Percentiles rank a stretch among this genome's conserved stretches.
Evolutionary conservation across 2,329 filamentous ascomycete species (phyloP).

Genomic region (Colletotrichum aenigma): DNA sequence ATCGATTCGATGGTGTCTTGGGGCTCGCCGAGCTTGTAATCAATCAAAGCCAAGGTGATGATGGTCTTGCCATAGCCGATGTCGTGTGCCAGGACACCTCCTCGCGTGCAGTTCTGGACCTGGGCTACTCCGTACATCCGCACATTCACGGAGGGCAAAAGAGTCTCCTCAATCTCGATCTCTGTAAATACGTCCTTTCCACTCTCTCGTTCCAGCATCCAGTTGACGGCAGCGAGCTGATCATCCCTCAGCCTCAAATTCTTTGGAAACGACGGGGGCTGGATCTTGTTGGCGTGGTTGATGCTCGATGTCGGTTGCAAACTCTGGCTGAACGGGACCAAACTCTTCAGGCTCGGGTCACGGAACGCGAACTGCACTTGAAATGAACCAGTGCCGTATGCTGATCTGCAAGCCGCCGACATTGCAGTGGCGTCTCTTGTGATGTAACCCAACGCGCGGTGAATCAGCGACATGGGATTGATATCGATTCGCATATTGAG

Average conservation of each 20-base stretch:
- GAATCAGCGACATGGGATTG: conserved; percentile 19
- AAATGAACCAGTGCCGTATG: background rate
- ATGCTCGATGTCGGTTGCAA: conserved; percentile 18
- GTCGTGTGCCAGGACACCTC: conserved; percentile 47
- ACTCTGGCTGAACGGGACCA: conserved; percentile 30
- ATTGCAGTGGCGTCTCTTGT: background rate
- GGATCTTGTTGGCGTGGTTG: background rate
- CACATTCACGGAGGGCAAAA: conserved; percentile 33
- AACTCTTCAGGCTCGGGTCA: conserved; percentile 14
- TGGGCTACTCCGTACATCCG: conserved; percentile 36
- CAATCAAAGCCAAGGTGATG: conserved; percentile 41
- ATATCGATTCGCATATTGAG: conserved; percentile 14
- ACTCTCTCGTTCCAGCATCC: conserved; percentile 29
- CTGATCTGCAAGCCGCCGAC: background rate
- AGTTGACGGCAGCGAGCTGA: conserved; percentile 24
- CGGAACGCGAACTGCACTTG: background rate
- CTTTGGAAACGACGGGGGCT: conserved; percentile 20
- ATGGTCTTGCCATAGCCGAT: conserved; percentile 52
- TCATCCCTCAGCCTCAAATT: conserved; percentile 22
- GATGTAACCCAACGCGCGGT: conserved; percentile 20
- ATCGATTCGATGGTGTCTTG: conserved; percentile 22
- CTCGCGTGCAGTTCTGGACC: conserved; percentile 28
- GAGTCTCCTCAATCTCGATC: conserved; percentile 41
- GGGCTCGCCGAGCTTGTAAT: conserved; percentile 22
- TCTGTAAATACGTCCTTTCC: conserved; percentile 33